phyloP scores from a whole-genome alignment of 805 yeast species.

The Lipomyces spencermartinsiae region DNA sequence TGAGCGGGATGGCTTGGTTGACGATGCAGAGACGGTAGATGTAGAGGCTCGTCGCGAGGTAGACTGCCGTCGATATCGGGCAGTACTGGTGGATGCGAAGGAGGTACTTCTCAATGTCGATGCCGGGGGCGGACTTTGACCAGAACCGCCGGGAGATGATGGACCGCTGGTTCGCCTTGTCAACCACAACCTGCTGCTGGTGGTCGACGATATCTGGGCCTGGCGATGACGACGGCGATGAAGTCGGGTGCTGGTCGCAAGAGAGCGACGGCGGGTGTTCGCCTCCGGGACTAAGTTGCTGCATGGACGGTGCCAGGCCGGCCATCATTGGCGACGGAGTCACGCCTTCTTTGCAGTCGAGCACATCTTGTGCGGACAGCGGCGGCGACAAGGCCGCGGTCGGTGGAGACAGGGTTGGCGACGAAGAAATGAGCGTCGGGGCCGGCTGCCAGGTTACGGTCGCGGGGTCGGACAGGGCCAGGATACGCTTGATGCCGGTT shows the following conservation, averaged over 20 bases:
- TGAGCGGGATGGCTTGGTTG: slow-evolving; percentile 44
- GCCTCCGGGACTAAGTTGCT: slow-evolving; percentile 20
- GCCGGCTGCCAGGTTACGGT: slow-evolving; percentile 13
- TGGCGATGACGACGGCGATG: slow-evolving; percentile 9
- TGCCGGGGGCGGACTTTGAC: slow-evolving; percentile 44
- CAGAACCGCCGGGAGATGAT: slow-evolving; percentile 44
- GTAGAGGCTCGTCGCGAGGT: slow-evolving; percentile 48
- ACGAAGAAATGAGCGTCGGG: slow-evolving; percentile 5
- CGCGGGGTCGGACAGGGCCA: slow-evolving; percentile 22
- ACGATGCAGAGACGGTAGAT: slow-evolving; percentile 47
- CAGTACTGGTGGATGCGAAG: slow-evolving; percentile 50
- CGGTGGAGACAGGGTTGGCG: slow-evolving; percentile 11
- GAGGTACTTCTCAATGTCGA: slow-evolving; percentile 46
- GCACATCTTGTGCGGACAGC: slow-evolving; percentile 11
- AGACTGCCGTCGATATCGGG: slow-evolving; percentile 49
- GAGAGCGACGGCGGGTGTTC: slow-evolving; percentile 18
- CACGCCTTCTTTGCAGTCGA: slow-evolving; percentile 5
- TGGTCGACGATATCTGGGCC: slow-evolving; percentile 3
- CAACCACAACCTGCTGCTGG: slow-evolving; percentile 11
- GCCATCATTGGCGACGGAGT: slow-evolving; percentile 14
- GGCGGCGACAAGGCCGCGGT: slow-evolving; percentile 20
- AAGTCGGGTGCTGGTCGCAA: background rate
- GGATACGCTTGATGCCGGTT: slow-evolving; percentile 26
- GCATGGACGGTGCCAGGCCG: background rate
- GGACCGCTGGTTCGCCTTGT: slow-evolving; percentile 28